A percentile compares a stretch with the other conserved stretches of the same genome.
phyloP scores from a whole-genome alignment of 371 early-diverging fungal species.

The Rhizopus microsporus region DNA sequence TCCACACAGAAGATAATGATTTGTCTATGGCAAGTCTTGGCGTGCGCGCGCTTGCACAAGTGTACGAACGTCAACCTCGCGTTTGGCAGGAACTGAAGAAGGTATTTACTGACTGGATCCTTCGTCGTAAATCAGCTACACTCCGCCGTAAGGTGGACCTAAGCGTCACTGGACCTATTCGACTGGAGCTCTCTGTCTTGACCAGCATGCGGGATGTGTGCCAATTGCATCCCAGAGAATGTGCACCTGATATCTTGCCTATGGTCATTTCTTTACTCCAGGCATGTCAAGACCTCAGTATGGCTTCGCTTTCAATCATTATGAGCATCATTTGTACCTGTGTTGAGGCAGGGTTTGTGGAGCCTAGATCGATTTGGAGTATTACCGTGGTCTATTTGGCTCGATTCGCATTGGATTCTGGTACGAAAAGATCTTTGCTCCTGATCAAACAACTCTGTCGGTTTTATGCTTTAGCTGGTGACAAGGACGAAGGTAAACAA shows the following conservation, averaged over 20 bases:
- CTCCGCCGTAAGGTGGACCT: slow-evolving; percentile 26
- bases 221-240: slow-evolving; percentile 39
- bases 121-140: slow-evolving; percentile 42
- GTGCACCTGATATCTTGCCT: slow-evolving; percentile 56
- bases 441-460: slow-evolving; percentile 38
- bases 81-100: slow-evolving; percentile 61
- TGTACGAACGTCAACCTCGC: slow-evolving; percentile 56
- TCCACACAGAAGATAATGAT: slow-evolving; percentile 30
- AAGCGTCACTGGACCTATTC: slow-evolving; percentile 31
- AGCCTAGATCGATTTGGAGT: slow-evolving; percentile 60
- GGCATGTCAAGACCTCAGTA: slow-evolving; percentile 47
- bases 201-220: slow-evolving; percentile 58
- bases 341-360: slow-evolving; percentile 48
- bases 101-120: slow-evolving; percentile 56
- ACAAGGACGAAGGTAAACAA: slow-evolving; percentile 50
- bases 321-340: slow-evolving; percentile 51
- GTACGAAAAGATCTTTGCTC: slow-evolving; percentile 8
- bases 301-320: slow-evolving; percentile 48
- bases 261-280: slow-evolving; percentile 54
- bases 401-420: slow-evolving; percentile 37
- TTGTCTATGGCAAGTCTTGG: slow-evolving; percentile 52
- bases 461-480: slow-evolving; percentile 55
- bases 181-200: slow-evolving; percentile 58
- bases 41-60: slow-evolving; percentile 44
- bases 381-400: slow-evolving; percentile 53